A percentile compares a stretch with the other conserved stretches of the same genome.
Conservation (phyloP, 23 red algal species). For the Porphyridium purpureum region DNA sequence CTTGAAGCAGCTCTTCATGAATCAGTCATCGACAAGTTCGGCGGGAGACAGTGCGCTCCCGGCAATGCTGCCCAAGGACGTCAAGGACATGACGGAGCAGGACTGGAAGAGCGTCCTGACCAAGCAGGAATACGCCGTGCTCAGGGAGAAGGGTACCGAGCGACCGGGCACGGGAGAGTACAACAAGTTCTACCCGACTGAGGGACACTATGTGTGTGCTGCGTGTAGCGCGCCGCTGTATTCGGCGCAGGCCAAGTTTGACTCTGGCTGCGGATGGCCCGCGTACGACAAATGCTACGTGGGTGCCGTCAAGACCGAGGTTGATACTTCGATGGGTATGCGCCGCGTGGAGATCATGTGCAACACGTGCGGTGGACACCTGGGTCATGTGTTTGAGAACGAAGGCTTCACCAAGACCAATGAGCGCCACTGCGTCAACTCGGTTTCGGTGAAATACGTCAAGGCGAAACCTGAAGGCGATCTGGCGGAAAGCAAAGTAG, state of each 20-base stretch:
- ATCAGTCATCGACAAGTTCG: too few species aligned
- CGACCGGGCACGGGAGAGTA: conserved; percentile 56
- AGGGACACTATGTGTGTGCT: conserved; percentile 72
- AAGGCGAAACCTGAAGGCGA: neutral
- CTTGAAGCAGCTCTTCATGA: too few species aligned
- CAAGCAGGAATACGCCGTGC: conserved; percentile 37
- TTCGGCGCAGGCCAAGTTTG: conserved; percentile 72
- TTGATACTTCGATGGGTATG: conserved; percentile 21
- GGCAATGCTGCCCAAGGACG: neutral
- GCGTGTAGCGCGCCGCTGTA: conserved; percentile 72
- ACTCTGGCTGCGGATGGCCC: conserved; percentile 88
- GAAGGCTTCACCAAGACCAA: conserved; percentile 56
- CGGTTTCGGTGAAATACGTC: conserved; percentile 17
- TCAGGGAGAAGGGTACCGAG: conserved; percentile 79
- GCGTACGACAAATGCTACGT: conserved; percentile 73
- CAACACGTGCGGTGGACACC: conserved; percentile 30
- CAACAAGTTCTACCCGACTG: conserved; percentile 49
- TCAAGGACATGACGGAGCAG: conserved; percentile 13
- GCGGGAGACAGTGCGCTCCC: too few species aligned
- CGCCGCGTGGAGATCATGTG: conserved; percentile 69
- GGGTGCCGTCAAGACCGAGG: conserved; percentile 18
- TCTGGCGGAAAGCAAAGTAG: neutral
- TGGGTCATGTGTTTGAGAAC: conserved; percentile 77
- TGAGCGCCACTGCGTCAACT: conserved; percentile 92
- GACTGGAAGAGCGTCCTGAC: conserved; percentile 53